These are phyloP conservation scores for Lotmaria passim DNA, from an alignment of 208 protist species.

Conservation along the genomic window DNA sequence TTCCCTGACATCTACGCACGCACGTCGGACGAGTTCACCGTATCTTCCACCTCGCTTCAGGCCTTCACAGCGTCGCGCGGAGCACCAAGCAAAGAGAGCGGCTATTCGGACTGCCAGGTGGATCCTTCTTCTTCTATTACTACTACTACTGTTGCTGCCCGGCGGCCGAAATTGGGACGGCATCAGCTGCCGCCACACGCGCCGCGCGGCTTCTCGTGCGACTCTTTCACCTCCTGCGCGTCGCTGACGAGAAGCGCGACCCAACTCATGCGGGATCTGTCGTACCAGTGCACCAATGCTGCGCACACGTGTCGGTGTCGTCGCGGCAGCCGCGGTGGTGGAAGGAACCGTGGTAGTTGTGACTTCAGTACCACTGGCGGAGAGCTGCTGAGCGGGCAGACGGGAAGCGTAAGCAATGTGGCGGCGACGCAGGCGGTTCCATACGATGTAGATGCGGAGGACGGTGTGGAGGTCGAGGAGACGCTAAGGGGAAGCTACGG, in stretches of 20 bases:
- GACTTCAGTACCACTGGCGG: background rate
- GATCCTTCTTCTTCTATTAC: no score
- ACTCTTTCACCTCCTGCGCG: background rate
- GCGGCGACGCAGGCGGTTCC: background rate
- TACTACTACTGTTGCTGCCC: no score
- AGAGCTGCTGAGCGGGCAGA: no score
- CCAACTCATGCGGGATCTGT: constrained; percentile 31
- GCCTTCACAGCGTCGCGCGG: background rate
- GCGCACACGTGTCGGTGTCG: constrained; percentile 4
- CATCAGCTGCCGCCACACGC: no score
- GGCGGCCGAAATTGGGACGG: no score
- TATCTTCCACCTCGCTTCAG: background rate
- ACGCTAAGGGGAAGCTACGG: background rate
- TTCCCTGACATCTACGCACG: background rate
- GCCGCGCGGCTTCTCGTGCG: no score
- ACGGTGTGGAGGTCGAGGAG: background rate
- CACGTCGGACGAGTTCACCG: background rate
- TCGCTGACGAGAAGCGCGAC: constrained; percentile 31
- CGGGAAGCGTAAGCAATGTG: background rate
- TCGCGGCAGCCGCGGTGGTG: background rate
- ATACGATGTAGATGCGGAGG: constrained; percentile 34
- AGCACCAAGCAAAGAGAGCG: no score
- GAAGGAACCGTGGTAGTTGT: no score
- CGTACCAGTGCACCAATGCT: constrained; percentile 23
- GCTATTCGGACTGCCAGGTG: no score